Percentiles rank a stretch among this genome's conserved stretches.
Conservation (phyloP, 2,329 filamentous ascomycete genomes). For the Botrytis cinerea region DNA sequence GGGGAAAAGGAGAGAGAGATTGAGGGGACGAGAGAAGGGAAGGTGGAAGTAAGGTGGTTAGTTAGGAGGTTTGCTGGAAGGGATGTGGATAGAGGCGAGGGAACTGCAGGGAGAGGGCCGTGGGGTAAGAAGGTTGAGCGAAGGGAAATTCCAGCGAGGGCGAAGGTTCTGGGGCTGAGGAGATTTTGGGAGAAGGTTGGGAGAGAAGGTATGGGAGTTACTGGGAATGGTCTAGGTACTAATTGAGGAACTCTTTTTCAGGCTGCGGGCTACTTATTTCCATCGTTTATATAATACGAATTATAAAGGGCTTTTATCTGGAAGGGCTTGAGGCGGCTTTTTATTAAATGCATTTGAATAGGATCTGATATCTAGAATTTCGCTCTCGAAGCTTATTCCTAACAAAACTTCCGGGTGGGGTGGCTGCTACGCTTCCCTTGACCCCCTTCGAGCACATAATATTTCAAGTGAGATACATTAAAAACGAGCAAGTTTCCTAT, state of each 20-base stretch:
- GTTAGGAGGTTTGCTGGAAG: slow-evolving; percentile 43
- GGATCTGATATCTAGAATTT: neutral
- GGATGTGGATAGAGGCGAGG: slow-evolving; percentile 53
- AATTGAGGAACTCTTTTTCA: neutral
- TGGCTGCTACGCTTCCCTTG: neutral
- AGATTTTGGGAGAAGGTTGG: slow-evolving; percentile 67
- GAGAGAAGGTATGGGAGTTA: slow-evolving; percentile 28
- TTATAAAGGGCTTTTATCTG: neutral
- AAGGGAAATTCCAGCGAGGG: slow-evolving; percentile 46
- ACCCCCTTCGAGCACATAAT: neutral
- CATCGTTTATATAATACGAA: neutral
- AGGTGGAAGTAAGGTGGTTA: slow-evolving; percentile 43
- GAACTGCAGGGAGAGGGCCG: slow-evolving; percentile 35
- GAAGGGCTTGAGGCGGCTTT: neutral
- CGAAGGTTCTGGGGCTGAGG: slow-evolving; percentile 59
- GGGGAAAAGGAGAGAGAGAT: slow-evolving; percentile 50
- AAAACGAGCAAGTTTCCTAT: neutral
- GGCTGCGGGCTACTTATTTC: neutral
- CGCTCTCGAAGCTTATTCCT: neutral
- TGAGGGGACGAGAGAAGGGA: slow-evolving; percentile 26
- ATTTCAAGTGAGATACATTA: neutral
- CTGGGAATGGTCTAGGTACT: neutral
- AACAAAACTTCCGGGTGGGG: neutral
- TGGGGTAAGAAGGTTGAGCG: slow-evolving; percentile 52
- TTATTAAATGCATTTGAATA: neutral